Evolutionary conservation across 1,139 yeast species (phyloP), one percentile per base, ranked within the genome.

Genomic region (Candida sp.): DNA sequence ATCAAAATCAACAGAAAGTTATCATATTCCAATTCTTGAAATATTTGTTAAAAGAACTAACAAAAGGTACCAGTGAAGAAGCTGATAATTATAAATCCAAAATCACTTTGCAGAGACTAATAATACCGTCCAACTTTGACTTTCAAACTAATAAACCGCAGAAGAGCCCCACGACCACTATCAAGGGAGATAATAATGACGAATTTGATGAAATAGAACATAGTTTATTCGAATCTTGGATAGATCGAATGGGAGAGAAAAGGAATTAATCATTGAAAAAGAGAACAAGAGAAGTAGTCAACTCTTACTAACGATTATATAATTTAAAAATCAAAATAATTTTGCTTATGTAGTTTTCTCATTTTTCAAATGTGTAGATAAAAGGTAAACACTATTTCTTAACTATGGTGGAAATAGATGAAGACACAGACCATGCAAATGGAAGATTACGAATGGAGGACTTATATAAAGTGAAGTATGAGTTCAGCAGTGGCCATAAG

Each of bases 201-300:
- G 61, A 66, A 35, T 66, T 73, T 55, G 76, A 72, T 48, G 79
- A 73, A 36, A 71, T 73, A n/a, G 78, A 73, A 45, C 54, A 57
- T 34, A 71, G 75, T 47, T 60, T 73, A 33, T 55, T 73, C 39
- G 74, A 68, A 40, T 64, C 76, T 5, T 73, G 79, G 79, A 60
- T 73, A 23, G 70, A 68, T 39, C 66, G 63, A 48, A 70, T 70
- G 73, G 60, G 49, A 9, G 46, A 38, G 38, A 36, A 23, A 37
- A 30, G 39, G 19, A 37, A 15, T 22, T 27, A 29, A 37, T 11
- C 7, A 25, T 15, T 15, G 19, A 15, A 15, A 15, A 15, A 15
- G 19, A 15, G 19, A 15, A 15, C 19, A 15, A 3, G 19, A 15
- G 19, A 3, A 15, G 19, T 3, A 15, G 19, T 2, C 2, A 15